Evolutionary conservation across 192 early-diverging fungal genomes (phyloP), one percentile per base, ranked within the genome.

Genomic region (Spinellus fusiger): DNA sequence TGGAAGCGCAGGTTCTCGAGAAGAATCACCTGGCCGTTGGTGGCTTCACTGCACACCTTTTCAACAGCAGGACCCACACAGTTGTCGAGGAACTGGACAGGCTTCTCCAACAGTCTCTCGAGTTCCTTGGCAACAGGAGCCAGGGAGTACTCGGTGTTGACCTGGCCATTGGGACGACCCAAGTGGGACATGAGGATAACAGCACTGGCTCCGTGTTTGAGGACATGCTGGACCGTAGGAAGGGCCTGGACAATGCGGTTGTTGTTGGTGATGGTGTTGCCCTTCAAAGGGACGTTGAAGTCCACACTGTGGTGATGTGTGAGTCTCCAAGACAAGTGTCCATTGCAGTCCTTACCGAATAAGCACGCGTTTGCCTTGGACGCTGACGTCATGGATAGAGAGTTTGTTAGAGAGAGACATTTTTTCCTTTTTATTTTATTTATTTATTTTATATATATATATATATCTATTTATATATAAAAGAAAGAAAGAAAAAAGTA

Each of bases 1-100:
- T 99, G 95, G 91, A 93, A 99, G 53, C 96, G 87, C 64, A 97
- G 79, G 81, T 99, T 99, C 79, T 99, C 96, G 58, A 99, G 75
- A 35, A 99, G 77, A 64, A 99, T 92, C 47, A 99, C 83, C 67
- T 91, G 65, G 55, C 90, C 89, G 66, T 64, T 79, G 13, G 74
- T 69, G 50, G 92, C 83, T 44, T 74, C 76, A 25, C 84, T 79
- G 62, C 89, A 92, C 46, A 83, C 78, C 40, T 82, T 67, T 76
- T 97, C 95, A 37, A 93, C 89, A 55, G 88, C 83, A 35, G 81
- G 61, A 59, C 96, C 96, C 38, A 99, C 95, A 67, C 95, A 99
- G 82, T 99, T 89, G 28, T 84, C 66, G 29, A 97, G 79, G 87
- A 99, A 99, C 15, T 87, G 81, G 49, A 99, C 93, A 38, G 90